phyloP scores from a whole-genome alignment of 1,284 basidiomycete genomes.

The Tausonia pullulans region DNA sequence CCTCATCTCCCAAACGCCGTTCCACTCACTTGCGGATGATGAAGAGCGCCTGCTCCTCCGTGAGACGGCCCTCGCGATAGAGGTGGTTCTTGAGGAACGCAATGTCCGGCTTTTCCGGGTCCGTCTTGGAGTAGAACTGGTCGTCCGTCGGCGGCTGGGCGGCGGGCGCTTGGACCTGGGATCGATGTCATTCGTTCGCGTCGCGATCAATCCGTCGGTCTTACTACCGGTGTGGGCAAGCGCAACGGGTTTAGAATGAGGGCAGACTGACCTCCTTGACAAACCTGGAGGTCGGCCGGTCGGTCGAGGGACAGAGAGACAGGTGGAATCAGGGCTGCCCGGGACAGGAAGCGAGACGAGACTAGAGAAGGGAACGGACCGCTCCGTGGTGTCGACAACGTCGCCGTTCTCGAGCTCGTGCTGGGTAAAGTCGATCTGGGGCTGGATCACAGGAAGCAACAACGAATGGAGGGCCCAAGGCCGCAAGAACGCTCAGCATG shows the following conservation, averaged over 20 bases:
- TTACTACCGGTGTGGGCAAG: neutral
- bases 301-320: no score
- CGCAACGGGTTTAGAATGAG: neutral
- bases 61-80: slow-evolving; percentile 85
- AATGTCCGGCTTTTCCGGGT: slow-evolving; percentile 81
- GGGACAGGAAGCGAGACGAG: neutral
- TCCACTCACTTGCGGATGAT: slow-evolving; percentile 57
- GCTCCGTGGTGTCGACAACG: slow-evolving; percentile 39
- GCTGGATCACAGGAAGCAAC: slow-evolving; percentile 20
- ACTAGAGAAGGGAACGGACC: slow-evolving; percentile 13
- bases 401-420: slow-evolving; percentile 81
- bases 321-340: neutral
- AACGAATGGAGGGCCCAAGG: no score
- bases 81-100: slow-evolving; percentile 99
- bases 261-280: slow-evolving; percentile 35
- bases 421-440: slow-evolving; percentile 74
- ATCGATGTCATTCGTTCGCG: neutral
- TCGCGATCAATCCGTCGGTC: neutral
- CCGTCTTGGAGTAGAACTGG: slow-evolving; percentile 79
- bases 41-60: slow-evolving; percentile 79
- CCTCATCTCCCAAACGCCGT: slow-evolving; percentile 17
- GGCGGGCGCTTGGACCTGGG: slow-evolving; percentile 84
- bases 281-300: neutral
- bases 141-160: slow-evolving; percentile 83
- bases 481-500: no score